Conservation (phyloP, 2,329 filamentous ascomycete species). For the Apiospora kogelbergensis region DNA sequence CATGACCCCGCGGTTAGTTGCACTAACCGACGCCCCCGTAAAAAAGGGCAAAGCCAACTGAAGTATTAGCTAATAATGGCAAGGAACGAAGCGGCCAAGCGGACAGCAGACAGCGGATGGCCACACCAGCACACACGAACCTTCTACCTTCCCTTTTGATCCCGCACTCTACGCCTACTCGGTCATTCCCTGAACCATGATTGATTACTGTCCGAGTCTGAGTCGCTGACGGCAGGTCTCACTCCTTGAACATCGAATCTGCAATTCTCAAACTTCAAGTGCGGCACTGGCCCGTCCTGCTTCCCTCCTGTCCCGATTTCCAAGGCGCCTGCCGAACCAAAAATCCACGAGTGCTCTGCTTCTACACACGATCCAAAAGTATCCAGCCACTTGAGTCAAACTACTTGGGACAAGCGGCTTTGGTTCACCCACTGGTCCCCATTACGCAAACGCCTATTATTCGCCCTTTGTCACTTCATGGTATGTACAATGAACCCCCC, state of each 20-base stretch:
- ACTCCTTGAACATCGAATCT: background rate
- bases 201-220: background rate
- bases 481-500: constrained; percentile 8
- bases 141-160: constrained; percentile 5
- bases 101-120: background rate
- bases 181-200: constrained; percentile 7
- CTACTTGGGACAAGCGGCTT: background rate
- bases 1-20: constrained; percentile 3
- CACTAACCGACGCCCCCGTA: constrained; percentile 1
- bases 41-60: constrained; percentile 1
- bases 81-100: background rate
- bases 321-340: background rate
- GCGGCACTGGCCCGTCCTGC: background rate
- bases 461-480: constrained; percentile 11
- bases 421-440: background rate
- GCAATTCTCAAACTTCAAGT: background rate
- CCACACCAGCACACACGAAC: background rate
- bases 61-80: background rate
- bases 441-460: constrained; percentile 3
- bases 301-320: background rate
- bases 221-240: constrained; percentile 4
- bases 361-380: background rate
- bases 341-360: background rate
- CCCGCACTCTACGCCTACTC: background rate
- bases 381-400: background rate